Conservation (phyloP, 257 asterid genomes). For the Przewalskia tangutica region DNA sequence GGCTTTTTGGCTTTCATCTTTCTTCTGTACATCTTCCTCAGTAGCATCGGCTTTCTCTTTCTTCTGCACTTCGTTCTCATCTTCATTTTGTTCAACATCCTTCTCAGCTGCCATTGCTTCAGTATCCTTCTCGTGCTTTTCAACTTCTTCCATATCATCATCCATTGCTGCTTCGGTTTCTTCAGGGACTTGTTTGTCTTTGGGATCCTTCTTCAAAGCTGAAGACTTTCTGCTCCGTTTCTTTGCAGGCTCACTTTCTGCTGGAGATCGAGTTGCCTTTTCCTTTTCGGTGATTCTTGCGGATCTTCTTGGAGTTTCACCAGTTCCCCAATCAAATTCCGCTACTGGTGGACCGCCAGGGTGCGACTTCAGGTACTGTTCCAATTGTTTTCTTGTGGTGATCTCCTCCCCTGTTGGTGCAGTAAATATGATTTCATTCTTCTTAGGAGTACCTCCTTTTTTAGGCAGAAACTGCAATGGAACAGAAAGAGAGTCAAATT, state of each 20-base stretch:
- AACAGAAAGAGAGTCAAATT: neutral
- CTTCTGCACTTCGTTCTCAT: slow-evolving; percentile 4
- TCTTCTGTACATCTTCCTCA: slow-evolving; percentile 1
- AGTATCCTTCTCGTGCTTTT: slow-evolving; percentile 12
- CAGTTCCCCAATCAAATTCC: slow-evolving; percentile 51
- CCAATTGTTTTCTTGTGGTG: slow-evolving; percentile 32
- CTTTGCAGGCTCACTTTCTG: slow-evolving; percentile 26
- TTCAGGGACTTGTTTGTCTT: slow-evolving; percentile 18
- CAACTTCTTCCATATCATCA: slow-evolving; percentile 24
- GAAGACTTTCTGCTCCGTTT: slow-evolving; percentile 29
- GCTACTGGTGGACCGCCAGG: slow-evolving; percentile 31
- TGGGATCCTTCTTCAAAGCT: slow-evolving; percentile 21
- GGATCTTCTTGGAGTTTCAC: slow-evolving; percentile 52
- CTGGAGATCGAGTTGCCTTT: slow-evolving; percentile 25
- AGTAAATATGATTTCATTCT: slow-evolving; percentile 35
- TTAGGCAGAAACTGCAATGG: slow-evolving; percentile 26
- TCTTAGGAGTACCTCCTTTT: slow-evolving; percentile 32
- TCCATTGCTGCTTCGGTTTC: slow-evolving; percentile 22
- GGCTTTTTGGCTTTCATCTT: neutral
- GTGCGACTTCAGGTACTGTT: slow-evolving; percentile 40
- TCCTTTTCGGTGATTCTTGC: slow-evolving; percentile 39
- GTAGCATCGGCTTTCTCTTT: slow-evolving; percentile 7
- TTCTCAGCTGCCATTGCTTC: neutral
- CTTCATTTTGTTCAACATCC: neutral
- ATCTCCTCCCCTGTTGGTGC: slow-evolving; percentile 51